Percentiles rank a stretch among this genome's conserved stretches.
These are phyloP conservation scores for Sugiyamaella xylanicola DNA, from an alignment of 1,139 yeast genomes.

Conservation along the genomic window DNA sequence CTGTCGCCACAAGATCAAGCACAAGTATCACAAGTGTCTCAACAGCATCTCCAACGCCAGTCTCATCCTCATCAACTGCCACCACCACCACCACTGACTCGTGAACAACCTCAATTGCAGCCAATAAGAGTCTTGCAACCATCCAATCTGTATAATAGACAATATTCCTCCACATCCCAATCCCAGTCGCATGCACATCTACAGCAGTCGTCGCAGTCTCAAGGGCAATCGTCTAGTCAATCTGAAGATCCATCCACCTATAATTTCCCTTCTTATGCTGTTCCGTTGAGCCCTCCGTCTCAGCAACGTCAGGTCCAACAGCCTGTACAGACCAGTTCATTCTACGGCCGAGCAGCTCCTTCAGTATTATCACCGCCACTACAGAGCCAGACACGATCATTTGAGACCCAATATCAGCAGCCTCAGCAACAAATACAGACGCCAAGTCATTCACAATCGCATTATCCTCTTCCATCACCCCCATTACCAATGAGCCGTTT, in stretches of 20 bases:
- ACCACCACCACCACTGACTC: conserved; percentile 1
- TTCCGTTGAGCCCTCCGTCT: conserved; percentile 11
- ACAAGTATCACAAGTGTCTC: conserved; percentile 21
- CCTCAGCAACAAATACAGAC: conserved; percentile 14
- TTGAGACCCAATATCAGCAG: not conserved
- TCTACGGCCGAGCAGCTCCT: not conserved
- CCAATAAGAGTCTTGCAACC: conserved; percentile 2
- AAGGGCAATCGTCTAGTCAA: conserved; percentile 10
- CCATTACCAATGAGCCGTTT: not conserved
- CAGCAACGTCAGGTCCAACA: conserved; percentile 21
- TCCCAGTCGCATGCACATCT: conserved; percentile 23
- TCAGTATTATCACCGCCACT: conserved; percentile 10
- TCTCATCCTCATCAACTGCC: conserved; percentile 22
- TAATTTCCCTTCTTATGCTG: conserved; percentile 12
- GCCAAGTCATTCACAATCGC: conserved; percentile 2
- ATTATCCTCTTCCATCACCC: conserved; percentile 4
- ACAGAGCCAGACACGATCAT: not conserved
- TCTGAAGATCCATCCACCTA: conserved; percentile 21
- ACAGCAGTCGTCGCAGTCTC: conserved; percentile 22
- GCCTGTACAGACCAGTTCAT: conserved; percentile 11
- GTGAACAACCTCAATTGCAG: conserved; percentile 2
- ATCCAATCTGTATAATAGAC: conserved; percentile 11
- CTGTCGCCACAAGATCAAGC: conserved; percentile 26
- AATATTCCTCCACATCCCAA: not conserved
- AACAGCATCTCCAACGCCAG: conserved; percentile 21